phyloP scores from a whole-genome alignment of 305 asterid species.

The Fraxinus albicans region DNA sequence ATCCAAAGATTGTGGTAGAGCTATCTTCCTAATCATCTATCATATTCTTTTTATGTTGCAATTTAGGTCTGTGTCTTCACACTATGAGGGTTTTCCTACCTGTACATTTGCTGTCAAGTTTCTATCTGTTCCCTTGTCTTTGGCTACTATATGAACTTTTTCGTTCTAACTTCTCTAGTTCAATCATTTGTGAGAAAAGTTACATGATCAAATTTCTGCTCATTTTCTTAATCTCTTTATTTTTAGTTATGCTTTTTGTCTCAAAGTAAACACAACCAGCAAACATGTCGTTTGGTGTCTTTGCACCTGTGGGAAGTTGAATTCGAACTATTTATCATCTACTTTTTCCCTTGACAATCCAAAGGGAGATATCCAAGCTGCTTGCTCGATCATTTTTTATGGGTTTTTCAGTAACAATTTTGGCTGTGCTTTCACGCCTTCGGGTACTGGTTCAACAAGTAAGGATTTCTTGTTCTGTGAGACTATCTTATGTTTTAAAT shows the following conservation, averaged over 20 bases:
- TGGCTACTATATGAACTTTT: background rate
- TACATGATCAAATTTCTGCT: background rate
- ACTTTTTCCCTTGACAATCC: conserved; percentile 39
- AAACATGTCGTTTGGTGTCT: background rate
- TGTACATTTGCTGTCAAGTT: background rate
- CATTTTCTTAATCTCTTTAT: background rate
- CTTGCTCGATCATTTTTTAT: conserved; percentile 87
- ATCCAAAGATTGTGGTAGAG: background rate
- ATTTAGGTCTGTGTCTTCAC: background rate
- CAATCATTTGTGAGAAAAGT: background rate
- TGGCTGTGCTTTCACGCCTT: conserved; percentile 83
- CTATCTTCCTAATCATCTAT: background rate
- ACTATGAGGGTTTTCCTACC: background rate
- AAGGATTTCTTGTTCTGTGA: conserved; percentile 27
- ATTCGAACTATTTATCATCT: background rate
- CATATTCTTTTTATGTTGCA: background rate
- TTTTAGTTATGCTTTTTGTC: background rate
- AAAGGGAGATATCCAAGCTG: conserved; percentile 73
- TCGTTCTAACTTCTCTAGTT: background rate
- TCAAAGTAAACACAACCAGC: background rate
- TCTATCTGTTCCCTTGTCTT: background rate
- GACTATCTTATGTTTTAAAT: background rate
- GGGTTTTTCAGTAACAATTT: conserved; percentile 70
- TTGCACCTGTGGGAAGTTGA: background rate
- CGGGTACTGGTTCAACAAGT: conserved; percentile 92